Evolutionary conservation across 345 rosid genomes (phyloP).

Genomic region (Gossypium herbaceum): DNA sequence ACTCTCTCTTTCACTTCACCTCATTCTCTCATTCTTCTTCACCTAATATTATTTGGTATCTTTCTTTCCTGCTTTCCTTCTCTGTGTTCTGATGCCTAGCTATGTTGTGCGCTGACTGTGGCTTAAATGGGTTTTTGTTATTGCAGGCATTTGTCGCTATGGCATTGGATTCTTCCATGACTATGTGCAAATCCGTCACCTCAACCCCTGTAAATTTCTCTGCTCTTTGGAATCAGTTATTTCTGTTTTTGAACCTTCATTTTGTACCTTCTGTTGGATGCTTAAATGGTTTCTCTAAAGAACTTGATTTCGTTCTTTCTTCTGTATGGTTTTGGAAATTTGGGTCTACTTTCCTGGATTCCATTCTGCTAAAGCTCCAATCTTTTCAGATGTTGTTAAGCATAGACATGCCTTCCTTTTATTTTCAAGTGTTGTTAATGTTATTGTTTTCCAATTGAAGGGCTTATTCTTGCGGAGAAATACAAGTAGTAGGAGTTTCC

Average conservation of each 20-base stretch:
- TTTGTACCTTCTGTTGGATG: not conserved
- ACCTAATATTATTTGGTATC: not conserved
- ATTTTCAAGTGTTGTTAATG: not conserved
- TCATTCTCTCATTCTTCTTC: not conserved
- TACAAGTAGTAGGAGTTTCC: slow-evolving; percentile 49
- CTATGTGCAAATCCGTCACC: slow-evolving; percentile 52
- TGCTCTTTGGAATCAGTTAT: not conserved
- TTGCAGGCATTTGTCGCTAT: slow-evolving; percentile 9
- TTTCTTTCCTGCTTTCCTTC: not conserved
- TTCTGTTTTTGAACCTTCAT: not conserved
- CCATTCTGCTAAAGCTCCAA: not conserved
- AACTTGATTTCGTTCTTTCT: not conserved
- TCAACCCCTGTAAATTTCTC: slow-evolving; percentile 53
- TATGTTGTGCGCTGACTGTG: not conserved
- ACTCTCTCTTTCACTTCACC: slow-evolving; percentile 1
- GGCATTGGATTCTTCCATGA: slow-evolving; percentile 67
- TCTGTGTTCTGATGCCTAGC: not conserved
- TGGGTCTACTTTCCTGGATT: not conserved
- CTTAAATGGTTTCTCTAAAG: not conserved
- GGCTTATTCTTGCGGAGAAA: slow-evolving; percentile 47
- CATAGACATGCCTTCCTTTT: not conserved
- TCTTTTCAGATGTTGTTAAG: not conserved
- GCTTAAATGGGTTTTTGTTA: not conserved
- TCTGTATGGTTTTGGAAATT: not conserved
- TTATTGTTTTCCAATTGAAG: slow-evolving; percentile 26